Conservation (phyloP, 164 flowering plant species). For the grape (Vitis vinifera) region DNA sequence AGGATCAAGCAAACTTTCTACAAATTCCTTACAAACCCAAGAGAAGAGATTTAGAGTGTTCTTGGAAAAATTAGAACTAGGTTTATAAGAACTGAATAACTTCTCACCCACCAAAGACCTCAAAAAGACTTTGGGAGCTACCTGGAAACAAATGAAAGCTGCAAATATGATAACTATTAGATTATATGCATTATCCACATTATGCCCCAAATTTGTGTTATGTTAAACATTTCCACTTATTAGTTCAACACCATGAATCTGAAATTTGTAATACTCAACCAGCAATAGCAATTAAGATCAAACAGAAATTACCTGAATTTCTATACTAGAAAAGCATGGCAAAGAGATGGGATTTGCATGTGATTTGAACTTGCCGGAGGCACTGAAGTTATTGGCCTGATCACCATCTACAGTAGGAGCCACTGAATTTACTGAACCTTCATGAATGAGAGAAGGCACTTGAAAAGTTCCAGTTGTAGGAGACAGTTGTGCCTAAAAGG, state of each 20-base stretch:
- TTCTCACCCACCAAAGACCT: no score
- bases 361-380: slow-evolving; percentile 40
- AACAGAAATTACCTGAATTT: slow-evolving; percentile 37
- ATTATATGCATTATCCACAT: neutral
- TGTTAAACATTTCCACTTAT: neutral
- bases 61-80: no score
- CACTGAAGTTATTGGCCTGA: slow-evolving; percentile 17
- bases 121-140: no score
- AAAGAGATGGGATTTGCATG: slow-evolving; percentile 16
- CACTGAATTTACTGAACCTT: slow-evolving; percentile 19
- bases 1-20: no score
- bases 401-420: slow-evolving; percentile 25
- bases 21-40: no score
- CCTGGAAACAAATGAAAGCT: no score
- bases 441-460: slow-evolving; percentile 29
- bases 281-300: neutral
- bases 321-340: slow-evolving; percentile 19
- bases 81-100: no score
- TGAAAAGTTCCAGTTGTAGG: slow-evolving; percentile 75
- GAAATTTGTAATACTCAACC: neutral
- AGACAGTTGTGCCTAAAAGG: slow-evolving; percentile 42
- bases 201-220: neutral
- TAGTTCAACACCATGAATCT: neutral
- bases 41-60: no score
- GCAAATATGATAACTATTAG: no score